Evolutionary conservation across 768 basidiomycete genomes (phyloP).

Genomic region (Phallus indusiatus): DNA sequence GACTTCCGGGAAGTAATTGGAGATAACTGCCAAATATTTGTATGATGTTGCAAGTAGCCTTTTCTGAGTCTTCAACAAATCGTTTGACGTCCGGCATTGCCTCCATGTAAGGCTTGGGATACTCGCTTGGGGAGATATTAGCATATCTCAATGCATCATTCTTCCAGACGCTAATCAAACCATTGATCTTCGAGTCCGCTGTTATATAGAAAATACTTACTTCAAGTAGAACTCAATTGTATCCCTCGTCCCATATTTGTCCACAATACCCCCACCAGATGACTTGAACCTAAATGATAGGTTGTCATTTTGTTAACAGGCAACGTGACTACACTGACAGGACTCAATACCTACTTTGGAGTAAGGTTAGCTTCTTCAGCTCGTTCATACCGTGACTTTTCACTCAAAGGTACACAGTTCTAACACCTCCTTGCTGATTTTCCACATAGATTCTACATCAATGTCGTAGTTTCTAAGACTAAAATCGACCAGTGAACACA

Average conservation of each 20-base stretch:
- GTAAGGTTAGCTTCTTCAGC: too few relatives aligned
- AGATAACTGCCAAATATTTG: conserved; percentile 22
- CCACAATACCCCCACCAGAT: conserved; percentile 21
- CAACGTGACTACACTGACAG: conserved; percentile 34
- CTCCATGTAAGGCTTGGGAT: conserved; percentile 22
- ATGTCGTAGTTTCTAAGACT: conserved; percentile 37
- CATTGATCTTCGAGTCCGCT: not conserved
- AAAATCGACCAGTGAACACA: too few relatives aligned
- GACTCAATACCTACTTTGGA: too few relatives aligned
- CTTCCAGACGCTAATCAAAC: conserved; percentile 15
- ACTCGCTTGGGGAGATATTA: conserved; percentile 20
- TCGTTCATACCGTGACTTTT: conserved; percentile 27
- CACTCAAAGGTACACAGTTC: conserved; percentile 35
- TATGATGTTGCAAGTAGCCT: conserved; percentile 21
- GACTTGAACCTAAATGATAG: conserved; percentile 19
- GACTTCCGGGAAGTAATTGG: conserved; percentile 22
- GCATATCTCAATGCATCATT: conserved; percentile 28
- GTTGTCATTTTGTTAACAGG: too few relatives aligned
- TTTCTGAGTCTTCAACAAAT: conserved; percentile 22
- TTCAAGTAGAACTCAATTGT: conserved; percentile 24
- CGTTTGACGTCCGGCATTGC: conserved; percentile 20
- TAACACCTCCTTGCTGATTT: conserved; percentile 34
- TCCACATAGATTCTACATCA: conserved; percentile 31
- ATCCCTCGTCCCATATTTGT: conserved; percentile 22
- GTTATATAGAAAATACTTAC: not conserved